Evolutionary conservation across 2,329 filamentous ascomycete species (phyloP).

Genomic region (Kalaharituber pfeilii): DNA sequence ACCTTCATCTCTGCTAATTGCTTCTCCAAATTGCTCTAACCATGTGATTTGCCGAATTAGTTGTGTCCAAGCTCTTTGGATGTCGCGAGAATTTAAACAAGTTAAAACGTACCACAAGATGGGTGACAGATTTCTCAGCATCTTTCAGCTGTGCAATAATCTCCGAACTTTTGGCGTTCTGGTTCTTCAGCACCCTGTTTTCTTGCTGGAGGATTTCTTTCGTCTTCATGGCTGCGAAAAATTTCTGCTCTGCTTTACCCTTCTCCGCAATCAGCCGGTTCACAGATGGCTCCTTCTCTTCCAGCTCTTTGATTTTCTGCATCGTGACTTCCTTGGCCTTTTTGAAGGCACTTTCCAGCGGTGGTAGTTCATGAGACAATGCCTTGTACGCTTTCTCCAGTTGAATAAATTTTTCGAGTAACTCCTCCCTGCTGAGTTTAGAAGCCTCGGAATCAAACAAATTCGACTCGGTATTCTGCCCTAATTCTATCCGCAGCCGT

Average conservation of each 20-base stretch:
- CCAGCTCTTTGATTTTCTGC: conserved; percentile 72
- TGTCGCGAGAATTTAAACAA: not conserved
- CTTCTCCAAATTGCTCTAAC: conserved; percentile 62
- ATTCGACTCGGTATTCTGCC: conserved; percentile 27
- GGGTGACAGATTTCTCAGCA: conserved; percentile 58
- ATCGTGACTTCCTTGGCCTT: conserved; percentile 69
- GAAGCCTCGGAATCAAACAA: conserved; percentile 23
- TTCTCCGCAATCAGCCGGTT: conserved; percentile 18
- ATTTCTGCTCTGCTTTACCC: conserved; percentile 48
- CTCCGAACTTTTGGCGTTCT: conserved; percentile 80
- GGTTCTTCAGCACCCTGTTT: conserved; percentile 57
- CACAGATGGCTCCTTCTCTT: conserved; percentile 47
- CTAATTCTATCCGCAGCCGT: conserved; percentile 43
- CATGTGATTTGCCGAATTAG: conserved; percentile 3
- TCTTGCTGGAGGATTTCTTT: conserved; percentile 68
- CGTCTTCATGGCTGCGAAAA: conserved; percentile 49
- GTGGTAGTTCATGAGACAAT: conserved; percentile 71
- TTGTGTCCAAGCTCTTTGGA: not conserved
- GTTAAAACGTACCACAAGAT: conserved; percentile 36
- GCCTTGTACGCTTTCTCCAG: conserved; percentile 65
- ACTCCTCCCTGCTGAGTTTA: conserved; percentile 46
- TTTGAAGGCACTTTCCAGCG: conserved; percentile 80
- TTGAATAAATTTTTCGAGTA: conserved; percentile 55
- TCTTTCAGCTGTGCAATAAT: conserved; percentile 91
- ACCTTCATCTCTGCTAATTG: conserved; percentile 71